These are phyloP conservation scores for Colletotrichum horii DNA, from an alignment of 2,329 filamentous ascomycete species.

Conservation along the genomic window DNA sequence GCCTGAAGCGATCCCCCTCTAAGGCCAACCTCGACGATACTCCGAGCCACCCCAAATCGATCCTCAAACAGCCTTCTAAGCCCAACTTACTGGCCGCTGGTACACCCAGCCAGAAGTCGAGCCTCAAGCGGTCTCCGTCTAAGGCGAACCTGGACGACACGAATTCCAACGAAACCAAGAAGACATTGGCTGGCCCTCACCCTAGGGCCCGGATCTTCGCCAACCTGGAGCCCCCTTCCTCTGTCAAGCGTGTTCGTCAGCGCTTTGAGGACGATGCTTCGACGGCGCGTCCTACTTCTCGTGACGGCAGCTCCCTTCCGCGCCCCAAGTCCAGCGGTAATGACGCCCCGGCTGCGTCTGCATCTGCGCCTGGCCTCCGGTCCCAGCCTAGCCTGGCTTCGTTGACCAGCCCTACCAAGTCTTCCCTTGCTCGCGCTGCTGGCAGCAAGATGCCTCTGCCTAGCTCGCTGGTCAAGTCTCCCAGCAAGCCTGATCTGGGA, in stretches of 20 bases:
- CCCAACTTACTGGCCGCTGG: slow-evolving; percentile 33
- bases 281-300: slow-evolving; percentile 63
- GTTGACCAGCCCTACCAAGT: slow-evolving; percentile 79
- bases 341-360: slow-evolving; percentile 29
- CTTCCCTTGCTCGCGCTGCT: slow-evolving; percentile 68
- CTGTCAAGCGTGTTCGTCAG: slow-evolving; percentile 75
- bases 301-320: slow-evolving; percentile 54
- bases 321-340: slow-evolving; percentile 50
- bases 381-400: slow-evolving; percentile 57
- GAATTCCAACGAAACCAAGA: slow-evolving; percentile 47
- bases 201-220: slow-evolving; percentile 21
- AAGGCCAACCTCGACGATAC: slow-evolving; percentile 37
- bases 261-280: slow-evolving; percentile 73
- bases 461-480: slow-evolving; percentile 39
- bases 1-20: slow-evolving; percentile 37
- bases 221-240: slow-evolving; percentile 35
- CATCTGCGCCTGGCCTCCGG: slow-evolving; percentile 34
- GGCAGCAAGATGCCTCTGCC: slow-evolving; percentile 59
- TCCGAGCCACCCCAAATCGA: slow-evolving; percentile 23
- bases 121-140: slow-evolving; percentile 41
- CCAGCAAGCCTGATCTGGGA: slow-evolving; percentile 21
- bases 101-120: slow-evolving; percentile 36
- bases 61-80: slow-evolving; percentile 53
- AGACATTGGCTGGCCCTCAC: not conserved
- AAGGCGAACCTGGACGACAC: slow-evolving; percentile 71